Base-by-base conservation (phyloP, 1,284 basidiomycete genomes). In the Blastosporella zonata region DNA sequence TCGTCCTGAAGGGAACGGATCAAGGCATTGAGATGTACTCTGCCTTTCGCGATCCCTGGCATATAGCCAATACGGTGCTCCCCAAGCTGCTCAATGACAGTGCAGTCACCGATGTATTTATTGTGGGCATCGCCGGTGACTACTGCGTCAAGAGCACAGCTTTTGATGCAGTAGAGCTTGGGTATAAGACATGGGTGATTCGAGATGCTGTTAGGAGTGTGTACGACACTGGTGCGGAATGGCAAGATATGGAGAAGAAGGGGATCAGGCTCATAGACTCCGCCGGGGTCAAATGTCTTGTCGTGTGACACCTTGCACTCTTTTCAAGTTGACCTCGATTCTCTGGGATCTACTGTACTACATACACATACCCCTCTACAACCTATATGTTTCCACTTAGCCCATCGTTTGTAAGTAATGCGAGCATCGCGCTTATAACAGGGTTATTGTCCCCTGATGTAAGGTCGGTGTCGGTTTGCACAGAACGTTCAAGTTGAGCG, bases 381-480 rank as follows among this genome's bases (percentile, higher is more conserved):
- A n/a, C 18, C 34, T 45, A 27, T 29, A 20, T 45, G 38, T 56
- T 59, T 38, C 64, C 67, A 15, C 67, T 64, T 46, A 68, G 57
- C 22, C 84, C 83, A 55, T 87, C 87, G 25, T 77, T 67, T 15
- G 75, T 75, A 15, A 94, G 66, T 18, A 93, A 66, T 3, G 81
- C 80, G 50, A 87, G 71, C 67, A 93, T 93, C 0, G 88, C 84
- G 15, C 72, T 67, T 2, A 87, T 66, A 0, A 91, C 79, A 6
- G 81, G 75, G 57, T 81, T 80, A 34, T 79, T 72, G 31, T 70
- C 66, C 10, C 70, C 71, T 15, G 74, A 64, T 43, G 77, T 71
- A 5, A 84, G 67, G 42, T 75, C 64, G 0, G 70, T 64, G 7
- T 80, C 79, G 3, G 74, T 72, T 57, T 83, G 78, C 28, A 87